Base-by-base conservation (phyloP, 305 asterid genomes). In the Solanum hybrid region DNA sequence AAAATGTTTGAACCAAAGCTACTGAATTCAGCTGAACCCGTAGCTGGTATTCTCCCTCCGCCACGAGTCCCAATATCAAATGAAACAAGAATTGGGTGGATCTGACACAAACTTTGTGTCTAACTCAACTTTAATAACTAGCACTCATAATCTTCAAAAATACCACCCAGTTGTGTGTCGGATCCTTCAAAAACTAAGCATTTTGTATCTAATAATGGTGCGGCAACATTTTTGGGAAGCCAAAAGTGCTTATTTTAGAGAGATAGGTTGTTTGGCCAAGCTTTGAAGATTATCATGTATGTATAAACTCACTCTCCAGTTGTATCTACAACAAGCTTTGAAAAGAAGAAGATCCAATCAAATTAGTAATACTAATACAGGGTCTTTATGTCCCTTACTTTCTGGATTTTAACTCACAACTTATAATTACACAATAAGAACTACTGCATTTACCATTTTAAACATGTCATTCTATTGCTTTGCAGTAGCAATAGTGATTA, bases 401-500 rank as follows among this genome's bases (percentile, higher is more conserved):
- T 82, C 87, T 42, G 71, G 16, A 16, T 26, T 82, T 46, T 11
- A 83, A 51, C 31, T 83, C 39, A 0, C 74, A 51, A 51, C 40
- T 16, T 51, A 5, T 5, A 71, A 51, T 29, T 29, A 51, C 40
- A 51, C 31, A 10, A 11, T 37, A 29, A 51, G 87, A 82, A 46
- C 4, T 24, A 13, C 86, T 8, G 13, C 37, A 8, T 10, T 84
- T 84, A 18, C 74, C 67, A 18, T 18, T 28, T 10, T 42, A 42
- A 82, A 82, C 16, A 51, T 57, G 85, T 84, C 29, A 31, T 29
- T 29, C 26, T 29, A 20, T 84, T 84, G 40, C 67, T 37, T 91
- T 83, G 96, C 93, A 36, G 92, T 89, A 14, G 94, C 91, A 40
- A 96, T 91, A 84, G 95, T 94, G 81, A 95, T 95, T n/a, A 97